Evolutionary conservation across 75 land plant genomes (phyloP).

Genomic region (Chamaecyparis obtusa): DNA sequence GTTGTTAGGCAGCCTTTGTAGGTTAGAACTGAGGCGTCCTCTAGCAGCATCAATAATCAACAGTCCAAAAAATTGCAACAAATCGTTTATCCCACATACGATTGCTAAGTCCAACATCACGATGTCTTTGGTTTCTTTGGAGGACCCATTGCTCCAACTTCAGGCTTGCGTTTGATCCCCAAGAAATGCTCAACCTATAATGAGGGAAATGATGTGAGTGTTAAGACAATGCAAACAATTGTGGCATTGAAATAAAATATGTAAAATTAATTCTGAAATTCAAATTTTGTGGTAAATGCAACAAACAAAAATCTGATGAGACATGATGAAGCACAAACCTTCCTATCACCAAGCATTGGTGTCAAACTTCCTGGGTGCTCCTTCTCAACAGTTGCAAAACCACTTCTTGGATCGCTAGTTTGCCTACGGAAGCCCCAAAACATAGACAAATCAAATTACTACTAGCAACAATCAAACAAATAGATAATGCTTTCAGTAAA

Average conservation of each 20-base stretch:
- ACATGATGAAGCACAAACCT: conserved; percentile 33
- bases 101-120: not conserved
- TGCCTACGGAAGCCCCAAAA: conserved; percentile 42
- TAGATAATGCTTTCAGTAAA: not conserved
- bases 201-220: not conserved
- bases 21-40: not conserved
- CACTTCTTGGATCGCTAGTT: conserved; percentile 95
- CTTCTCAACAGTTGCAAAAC: conserved; percentile 95
- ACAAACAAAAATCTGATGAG: not conserved
- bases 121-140: conserved; percentile 63
- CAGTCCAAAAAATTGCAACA: not conserved
- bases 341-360: conserved; percentile 94
- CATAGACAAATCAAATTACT: not conserved
- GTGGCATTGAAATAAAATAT: not conserved
- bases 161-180: conserved; percentile 79
- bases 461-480: not conserved
- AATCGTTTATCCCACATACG: not conserved
- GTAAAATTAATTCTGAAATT: not conserved
- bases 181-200: conserved; percentile 89
- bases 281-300: not conserved
- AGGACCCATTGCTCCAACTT: conserved; percentile 50
- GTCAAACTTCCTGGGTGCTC: conserved; percentile 84
- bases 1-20: not conserved
- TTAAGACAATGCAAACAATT: not conserved
- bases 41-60: not conserved